Conservation (phyloP, 768 basidiomycete genomes). For the Boletellus emodensis region DNA sequence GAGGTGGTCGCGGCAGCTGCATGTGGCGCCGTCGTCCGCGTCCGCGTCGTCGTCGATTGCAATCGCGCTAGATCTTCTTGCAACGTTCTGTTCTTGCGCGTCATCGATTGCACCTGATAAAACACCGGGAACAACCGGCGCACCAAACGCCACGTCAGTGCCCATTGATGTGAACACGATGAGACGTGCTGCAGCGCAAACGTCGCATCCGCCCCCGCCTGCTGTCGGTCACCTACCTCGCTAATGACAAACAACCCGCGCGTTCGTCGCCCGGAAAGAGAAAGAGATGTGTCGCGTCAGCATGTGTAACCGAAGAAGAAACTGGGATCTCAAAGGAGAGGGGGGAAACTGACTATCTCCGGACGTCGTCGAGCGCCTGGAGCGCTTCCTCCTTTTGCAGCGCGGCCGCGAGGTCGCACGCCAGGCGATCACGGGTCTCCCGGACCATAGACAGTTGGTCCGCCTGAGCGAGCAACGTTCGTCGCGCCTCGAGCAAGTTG, state of each 20-base stretch:
- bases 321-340: not conserved
- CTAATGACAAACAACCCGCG: not conserved
- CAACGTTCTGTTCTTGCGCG: not conserved
- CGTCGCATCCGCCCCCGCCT: too few species aligned
- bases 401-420: not conserved
- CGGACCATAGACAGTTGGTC: not conserved
- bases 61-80: not conserved
- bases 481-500: not conserved
- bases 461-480: not conserved
- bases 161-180: too few species aligned
- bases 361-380: not conserved
- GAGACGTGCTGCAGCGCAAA: too few species aligned
- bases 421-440: not conserved
- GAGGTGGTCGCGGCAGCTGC: too few species aligned
- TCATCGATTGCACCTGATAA: not conserved
- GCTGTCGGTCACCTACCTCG: not conserved
- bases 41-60: not conserved
- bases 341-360: not conserved
- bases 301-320: too few species aligned
- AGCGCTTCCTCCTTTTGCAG: not conserved
- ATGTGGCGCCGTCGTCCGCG: too few species aligned
- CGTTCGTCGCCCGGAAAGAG: not conserved
- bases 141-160: too few species aligned
- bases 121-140: too few species aligned
- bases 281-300: not conserved